Conservation (phyloP, 2,329 filamentous ascomycete species). For the Arthrobotrys pseudoclavata region DNA sequence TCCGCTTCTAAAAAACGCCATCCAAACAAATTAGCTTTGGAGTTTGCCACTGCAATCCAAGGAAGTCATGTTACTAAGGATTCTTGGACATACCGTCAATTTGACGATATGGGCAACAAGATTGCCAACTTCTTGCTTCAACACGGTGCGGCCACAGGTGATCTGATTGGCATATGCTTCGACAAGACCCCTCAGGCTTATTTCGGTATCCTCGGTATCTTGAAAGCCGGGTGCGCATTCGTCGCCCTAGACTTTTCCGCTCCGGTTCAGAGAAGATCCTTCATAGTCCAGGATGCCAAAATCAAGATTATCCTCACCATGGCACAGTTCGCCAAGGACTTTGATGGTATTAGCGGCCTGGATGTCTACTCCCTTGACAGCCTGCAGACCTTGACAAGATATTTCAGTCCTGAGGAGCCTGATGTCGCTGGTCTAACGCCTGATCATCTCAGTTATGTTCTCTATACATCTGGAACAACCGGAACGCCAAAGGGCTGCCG, state of each 20-base stretch:
- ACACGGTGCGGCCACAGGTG: slow-evolving; percentile 70
- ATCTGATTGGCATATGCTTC: slow-evolving; percentile 82
- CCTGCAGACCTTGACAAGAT: slow-evolving; percentile 63
- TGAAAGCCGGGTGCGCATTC: slow-evolving; percentile 86
- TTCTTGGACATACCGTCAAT: slow-evolving; percentile 80
- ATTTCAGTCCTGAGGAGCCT: slow-evolving; percentile 61
- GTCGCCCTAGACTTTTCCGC: slow-evolving; percentile 83
- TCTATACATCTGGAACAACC: slow-evolving; percentile 85
- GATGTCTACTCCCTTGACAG: slow-evolving; percentile 69
- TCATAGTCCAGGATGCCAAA: slow-evolving; percentile 81
- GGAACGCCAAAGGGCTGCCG: slow-evolving; percentile 89
- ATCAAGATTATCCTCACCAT: slow-evolving; percentile 76
- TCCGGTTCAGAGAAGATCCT: slow-evolving; percentile 79
- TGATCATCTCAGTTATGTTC: slow-evolving; percentile 79
- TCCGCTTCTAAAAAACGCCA: slow-evolving; percentile 73
- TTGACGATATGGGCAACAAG: slow-evolving; percentile 79
- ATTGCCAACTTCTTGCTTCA: slow-evolving; percentile 73
- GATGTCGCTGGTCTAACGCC: slow-evolving; percentile 64
- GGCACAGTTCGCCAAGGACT: slow-evolving; percentile 66
- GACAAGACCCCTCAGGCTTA: slow-evolving; percentile 88
- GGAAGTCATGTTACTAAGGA: slow-evolving; percentile 68
- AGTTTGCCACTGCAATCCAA: slow-evolving; percentile 77
- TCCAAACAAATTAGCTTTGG: slow-evolving; percentile 77
- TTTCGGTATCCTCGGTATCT: slow-evolving; percentile 82
- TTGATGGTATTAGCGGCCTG: slow-evolving; percentile 65